Percentiles rank a stretch among this genome's conserved stretches.
phyloP scores from a whole-genome alignment of 768 basidiomycete species.

The Leccinum fibrillosum region DNA sequence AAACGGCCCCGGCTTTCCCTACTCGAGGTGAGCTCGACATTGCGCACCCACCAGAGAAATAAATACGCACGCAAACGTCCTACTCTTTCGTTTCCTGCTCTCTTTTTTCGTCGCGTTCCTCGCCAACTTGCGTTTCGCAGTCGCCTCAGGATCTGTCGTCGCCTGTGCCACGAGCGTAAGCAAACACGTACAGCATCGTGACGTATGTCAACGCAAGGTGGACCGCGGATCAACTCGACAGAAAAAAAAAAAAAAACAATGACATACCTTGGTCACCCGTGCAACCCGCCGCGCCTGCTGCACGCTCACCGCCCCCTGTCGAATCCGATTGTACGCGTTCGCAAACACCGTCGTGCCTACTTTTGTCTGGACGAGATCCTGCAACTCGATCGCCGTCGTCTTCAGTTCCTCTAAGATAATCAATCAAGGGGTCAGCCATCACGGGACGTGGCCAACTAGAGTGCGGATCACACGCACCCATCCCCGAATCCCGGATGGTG shows the following conservation, averaged over 20 bases:
- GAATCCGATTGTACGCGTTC: constrained; percentile 71
- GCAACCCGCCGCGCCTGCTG: constrained; percentile 70
- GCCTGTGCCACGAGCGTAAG: constrained; percentile 40
- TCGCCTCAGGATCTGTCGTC: constrained; percentile 69
- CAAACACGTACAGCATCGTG: neutral
- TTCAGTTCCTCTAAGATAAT: constrained; percentile 75
- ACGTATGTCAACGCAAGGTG: neutral
- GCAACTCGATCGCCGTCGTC: constrained; percentile 74
- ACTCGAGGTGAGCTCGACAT: neutral
- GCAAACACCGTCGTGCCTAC: constrained; percentile 88
- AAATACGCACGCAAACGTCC: constrained; percentile 52
- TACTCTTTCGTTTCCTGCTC: constrained; percentile 75
- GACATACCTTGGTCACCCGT: constrained; percentile 46
- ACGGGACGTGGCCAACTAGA: neutral
- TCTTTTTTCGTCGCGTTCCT: constrained; percentile 79
- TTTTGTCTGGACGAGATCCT: constrained; percentile 83
- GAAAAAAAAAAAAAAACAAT: neutral
- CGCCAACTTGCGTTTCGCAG: constrained; percentile 71
- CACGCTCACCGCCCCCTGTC: constrained; percentile 64
- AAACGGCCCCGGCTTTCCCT: constrained; percentile 50
- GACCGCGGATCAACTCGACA: neutral
- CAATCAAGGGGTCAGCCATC: neutral
- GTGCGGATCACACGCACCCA: constrained; percentile 50
- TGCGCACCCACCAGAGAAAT: neutral
- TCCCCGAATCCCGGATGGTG: constrained; percentile 69